Evolutionary conservation across 345 rosid genomes (phyloP).

Genomic region (Excoecaria agallocha): DNA sequence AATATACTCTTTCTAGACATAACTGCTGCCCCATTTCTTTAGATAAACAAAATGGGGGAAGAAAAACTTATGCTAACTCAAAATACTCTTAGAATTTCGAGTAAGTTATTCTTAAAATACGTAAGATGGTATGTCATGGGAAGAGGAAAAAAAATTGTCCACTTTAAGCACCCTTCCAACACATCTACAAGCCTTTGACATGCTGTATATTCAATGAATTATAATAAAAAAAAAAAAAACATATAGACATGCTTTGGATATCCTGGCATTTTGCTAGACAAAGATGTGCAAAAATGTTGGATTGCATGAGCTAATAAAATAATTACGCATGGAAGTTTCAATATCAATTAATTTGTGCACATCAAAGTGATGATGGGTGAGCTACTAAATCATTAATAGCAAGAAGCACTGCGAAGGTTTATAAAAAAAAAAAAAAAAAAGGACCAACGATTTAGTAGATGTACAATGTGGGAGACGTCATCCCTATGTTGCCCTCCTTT

Average conservation of each 20-base stretch:
- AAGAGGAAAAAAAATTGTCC: too few species aligned
- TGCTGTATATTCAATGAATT: background rate
- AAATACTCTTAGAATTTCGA: too few species aligned
- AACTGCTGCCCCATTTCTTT: background rate
- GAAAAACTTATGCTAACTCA: too few species aligned
- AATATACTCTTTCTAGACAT: background rate
- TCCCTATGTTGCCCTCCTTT: background rate
- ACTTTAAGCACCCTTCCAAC: too few species aligned
- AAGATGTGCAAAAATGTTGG: background rate
- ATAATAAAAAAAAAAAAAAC: too few species aligned
- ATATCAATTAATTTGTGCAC: background rate
- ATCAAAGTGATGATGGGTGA: background rate
- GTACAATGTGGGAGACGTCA: background rate
- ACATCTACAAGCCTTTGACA: background rate
- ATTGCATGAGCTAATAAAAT: background rate
- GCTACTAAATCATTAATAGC: background rate
- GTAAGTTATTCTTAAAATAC: too few species aligned
- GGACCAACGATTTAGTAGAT: too few species aligned
- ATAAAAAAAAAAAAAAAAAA: background rate
- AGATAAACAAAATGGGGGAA: too few species aligned
- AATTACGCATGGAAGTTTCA: background rate
- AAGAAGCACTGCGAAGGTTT: background rate
- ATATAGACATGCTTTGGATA: too few species aligned
- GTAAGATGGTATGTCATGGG: too few species aligned
- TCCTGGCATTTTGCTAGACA: background rate